Base-by-base conservation (phyloP, 2,329 filamentous ascomycete genomes). In the Fusarium ramigenum region DNA sequence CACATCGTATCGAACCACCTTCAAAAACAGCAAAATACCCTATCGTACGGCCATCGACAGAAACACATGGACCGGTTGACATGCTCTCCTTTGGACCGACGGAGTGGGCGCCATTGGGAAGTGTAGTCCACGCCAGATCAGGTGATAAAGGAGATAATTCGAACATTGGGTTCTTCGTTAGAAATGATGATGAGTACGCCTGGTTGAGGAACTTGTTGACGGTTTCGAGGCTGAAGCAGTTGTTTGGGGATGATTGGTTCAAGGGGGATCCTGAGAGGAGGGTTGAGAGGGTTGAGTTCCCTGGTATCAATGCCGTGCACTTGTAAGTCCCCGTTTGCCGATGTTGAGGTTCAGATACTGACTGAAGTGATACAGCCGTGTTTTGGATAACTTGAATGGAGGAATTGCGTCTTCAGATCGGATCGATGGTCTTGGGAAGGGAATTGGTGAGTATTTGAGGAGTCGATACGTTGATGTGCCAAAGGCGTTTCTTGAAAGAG, bases 341-440 rank as follows among this genome's bases (percentile, higher is more conserved):
- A 7, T 8, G 16, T 4, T 21, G 6, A 30, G 16, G 8, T 6
- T 21, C 15, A 16, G 8, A 30, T 63, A 15, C 64, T 78, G 61
- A 78, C 7, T 78, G 61, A 78, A 6, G 4, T 21, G 2, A 5
- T 19, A 3, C 4, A 79, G 77, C 30, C 78, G 78, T 40, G 73
- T 87, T 28, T 81, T 85, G 61, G 85, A 86, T 70, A 84, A 86
- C 69, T 76, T 86, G 12, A 84, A 85, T 58, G 78, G 84, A 0
- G 84, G 84, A 0, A 85, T 83, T 74, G 81, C 84, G 59, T 82
- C 83, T 9, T 84, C 82, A 40, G 80, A 79, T 53, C 80, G 80
- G 2, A 85, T 85, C 50, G 85, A 87, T 73, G 83, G 82, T 2
- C 74, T 87, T 19, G 85, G 84, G 0, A 87, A 87, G 80, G 84